Evolutionary conservation across 2,329 filamentous ascomycete species (phyloP).

Genomic region (Gnomoniopsis smithogilvyi): DNA sequence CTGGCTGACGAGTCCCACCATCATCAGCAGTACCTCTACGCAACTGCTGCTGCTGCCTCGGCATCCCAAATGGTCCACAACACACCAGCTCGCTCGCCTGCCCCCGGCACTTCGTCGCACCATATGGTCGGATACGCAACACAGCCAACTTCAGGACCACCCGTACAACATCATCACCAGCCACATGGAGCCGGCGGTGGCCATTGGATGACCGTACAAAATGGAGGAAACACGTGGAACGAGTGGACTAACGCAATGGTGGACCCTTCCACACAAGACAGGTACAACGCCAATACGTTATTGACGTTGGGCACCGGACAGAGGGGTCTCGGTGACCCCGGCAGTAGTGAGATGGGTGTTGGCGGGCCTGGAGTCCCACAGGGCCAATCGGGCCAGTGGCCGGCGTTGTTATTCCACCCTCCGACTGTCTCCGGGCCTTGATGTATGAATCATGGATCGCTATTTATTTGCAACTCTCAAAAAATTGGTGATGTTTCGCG

Average conservation of each 20-base stretch:
- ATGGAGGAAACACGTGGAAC: constrained; percentile 45
- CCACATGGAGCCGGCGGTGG: neutral
- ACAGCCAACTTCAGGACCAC: constrained; percentile 28
- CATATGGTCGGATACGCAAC: constrained; percentile 38
- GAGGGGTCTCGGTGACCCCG: constrained; percentile 5
- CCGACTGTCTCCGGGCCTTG: neutral
- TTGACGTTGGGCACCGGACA: constrained; percentile 41
- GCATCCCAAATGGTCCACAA: constrained; percentile 19
- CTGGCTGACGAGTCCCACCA: constrained; percentile 2
- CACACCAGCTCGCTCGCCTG: constrained; percentile 22
- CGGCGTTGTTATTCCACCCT: constrained; percentile 12
- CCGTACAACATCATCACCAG: constrained; percentile 20
- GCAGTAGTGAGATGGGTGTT: neutral
- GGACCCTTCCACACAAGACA: constrained; percentile 39
- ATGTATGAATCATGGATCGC: neutral
- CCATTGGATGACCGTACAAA: constrained; percentile 19
- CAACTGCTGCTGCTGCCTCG: constrained; percentile 7
- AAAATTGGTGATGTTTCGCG: no score
- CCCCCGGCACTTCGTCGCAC: constrained; percentile 23
- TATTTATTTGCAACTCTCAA: no score
- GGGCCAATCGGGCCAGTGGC: constrained; percentile 9
- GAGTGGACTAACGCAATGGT: constrained; percentile 52
- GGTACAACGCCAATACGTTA: constrained; percentile 47
- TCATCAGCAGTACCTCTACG: constrained; percentile 16
- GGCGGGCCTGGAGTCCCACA: neutral